Conservation (phyloP, 2,329 filamentous ascomycete species). For the Paecilomyces variotii region DNA sequence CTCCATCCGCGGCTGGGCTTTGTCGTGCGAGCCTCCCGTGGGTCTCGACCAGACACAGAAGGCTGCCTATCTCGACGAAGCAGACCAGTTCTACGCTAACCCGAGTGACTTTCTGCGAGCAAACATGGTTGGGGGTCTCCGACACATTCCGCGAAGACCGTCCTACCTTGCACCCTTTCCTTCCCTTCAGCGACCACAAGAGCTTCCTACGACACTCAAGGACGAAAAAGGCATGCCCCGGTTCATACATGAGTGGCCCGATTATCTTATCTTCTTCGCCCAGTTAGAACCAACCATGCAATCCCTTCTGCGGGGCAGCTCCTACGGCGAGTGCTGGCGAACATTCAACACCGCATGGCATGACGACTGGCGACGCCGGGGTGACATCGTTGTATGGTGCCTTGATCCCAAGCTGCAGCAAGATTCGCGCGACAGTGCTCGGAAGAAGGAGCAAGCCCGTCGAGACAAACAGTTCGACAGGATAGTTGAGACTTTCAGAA, state of each 20-base stretch:
- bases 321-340: conserved; percentile 52
- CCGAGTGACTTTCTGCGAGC: conserved; percentile 49
- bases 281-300: conserved; percentile 47
- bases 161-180: conserved; percentile 16
- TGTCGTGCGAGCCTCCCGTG: conserved; percentile 85
- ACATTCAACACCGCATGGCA: conserved; percentile 56
- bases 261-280: conserved; percentile 48
- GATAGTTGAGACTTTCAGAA: conserved; percentile 24
- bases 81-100: conserved; percentile 76
- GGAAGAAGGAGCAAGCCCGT: conserved; percentile 12
- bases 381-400: conserved; percentile 58
- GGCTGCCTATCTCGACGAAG: conserved; percentile 71
- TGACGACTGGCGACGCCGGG: conserved; percentile 52
- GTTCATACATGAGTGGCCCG: conserved; percentile 35
- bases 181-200: background rate
- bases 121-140: conserved; percentile 42
- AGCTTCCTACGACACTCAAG: background rate
- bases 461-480: conserved; percentile 28
- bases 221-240: background rate
- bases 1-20: conserved; percentile 66
- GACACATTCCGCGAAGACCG: conserved; percentile 24
- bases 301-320: conserved; percentile 33
- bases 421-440: conserved; percentile 24
- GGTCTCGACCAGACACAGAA: conserved; percentile 55
- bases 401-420: conserved; percentile 29